A percentile compares a stretch with the other conserved stretches of the same genome.
These are phyloP conservation scores for Ziziphus jujuba DNA, from an alignment of 306 rosid species.

Conservation along the genomic window DNA sequence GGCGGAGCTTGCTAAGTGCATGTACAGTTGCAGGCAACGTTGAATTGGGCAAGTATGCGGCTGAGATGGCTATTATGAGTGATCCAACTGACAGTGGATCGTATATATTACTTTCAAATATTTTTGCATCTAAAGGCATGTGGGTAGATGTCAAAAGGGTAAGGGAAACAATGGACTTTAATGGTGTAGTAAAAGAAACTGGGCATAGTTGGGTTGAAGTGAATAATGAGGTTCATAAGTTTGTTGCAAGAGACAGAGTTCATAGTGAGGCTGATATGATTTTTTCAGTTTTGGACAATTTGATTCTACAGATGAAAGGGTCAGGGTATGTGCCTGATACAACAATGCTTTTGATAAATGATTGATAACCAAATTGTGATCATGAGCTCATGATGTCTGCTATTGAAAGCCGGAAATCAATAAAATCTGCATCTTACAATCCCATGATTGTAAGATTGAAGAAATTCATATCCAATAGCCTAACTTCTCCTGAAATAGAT, in stretches of 20 bases:
- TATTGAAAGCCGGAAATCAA: too few relatives aligned
- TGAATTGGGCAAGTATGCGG: constrained; percentile 75
- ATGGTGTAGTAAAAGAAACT: constrained; percentile 71
- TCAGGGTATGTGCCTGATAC: constrained; percentile 44
- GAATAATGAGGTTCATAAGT: constrained; percentile 25
- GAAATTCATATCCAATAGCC: too few relatives aligned
- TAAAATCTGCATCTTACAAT: too few relatives aligned
- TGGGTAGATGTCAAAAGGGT: constrained; percentile 70
- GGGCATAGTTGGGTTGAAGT: constrained; percentile 44
- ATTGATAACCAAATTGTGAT: background rate
- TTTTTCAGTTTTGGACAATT: constrained; percentile 43
- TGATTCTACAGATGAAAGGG: constrained; percentile 56
- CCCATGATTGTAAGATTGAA: too few relatives aligned
- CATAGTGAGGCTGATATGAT: constrained; percentile 40
- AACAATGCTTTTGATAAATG: constrained; percentile 14
- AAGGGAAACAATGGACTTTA: constrained; percentile 64
- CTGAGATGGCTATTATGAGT: constrained; percentile 75
- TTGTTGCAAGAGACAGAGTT: constrained; percentile 40
- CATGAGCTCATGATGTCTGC: background rate
- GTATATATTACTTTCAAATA: constrained; percentile 74
- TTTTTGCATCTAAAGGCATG: constrained; percentile 87
- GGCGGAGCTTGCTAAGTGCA: constrained; percentile 94
- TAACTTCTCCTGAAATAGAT: too few relatives aligned
- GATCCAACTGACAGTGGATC: constrained; percentile 83
- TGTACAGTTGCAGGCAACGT: constrained; percentile 67